Base-by-base conservation (phyloP, 2,329 filamentous ascomycete genomes). In the Cercospora brassicicola region DNA sequence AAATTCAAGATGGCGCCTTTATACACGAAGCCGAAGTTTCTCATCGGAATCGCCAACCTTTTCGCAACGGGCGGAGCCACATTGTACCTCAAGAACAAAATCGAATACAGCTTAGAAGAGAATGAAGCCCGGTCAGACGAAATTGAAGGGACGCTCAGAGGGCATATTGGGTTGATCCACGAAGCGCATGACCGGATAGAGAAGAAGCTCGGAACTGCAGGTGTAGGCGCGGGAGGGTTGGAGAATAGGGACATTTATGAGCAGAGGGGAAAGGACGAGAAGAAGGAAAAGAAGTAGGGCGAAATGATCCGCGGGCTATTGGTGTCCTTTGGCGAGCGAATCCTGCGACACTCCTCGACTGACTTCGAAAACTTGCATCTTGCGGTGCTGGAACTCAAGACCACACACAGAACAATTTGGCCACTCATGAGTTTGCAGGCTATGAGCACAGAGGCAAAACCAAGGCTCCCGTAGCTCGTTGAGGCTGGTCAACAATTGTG, bases 111-210 rank as follows among this genome's bases (percentile, higher is more conserved):
- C 65, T 77, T 82, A 4, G 79, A 83, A 74, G 82, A 84, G 68
- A 79, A 82, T 71, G 83, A 84, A 75, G 82, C 83, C 2, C 79
- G 82, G 9, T 78, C 83, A 71, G 82, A 84, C 62, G 82, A 83
- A 65, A 77, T 84, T 2, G 82, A 84, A 71, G 82, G 82, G 6
- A 84, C 82, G 13, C 67, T 84, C 39, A 71, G 82, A 66, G 82
- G 82, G 2, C 82, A 84, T 66, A 83, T 84, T 67, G 82, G 81
- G 0, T 60, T 83, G 18, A 84, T 84, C 51, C 82, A 84, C 69
- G 82, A 83, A 39, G 76, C 79, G 5, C 69, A 84, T 23, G 81
- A 83, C 67, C 73, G 81, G 4, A 71, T 84, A n/a, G 82, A 84
- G 69, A 79, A 79, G 26, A 81, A 79, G 62, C 62, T 69, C 3